Percentiles rank a stretch among this genome's conserved stretches.
Evolutionary conservation across 2,329 filamentous ascomycete genomes (phyloP).

Genomic region (Verticillium nubilum): DNA sequence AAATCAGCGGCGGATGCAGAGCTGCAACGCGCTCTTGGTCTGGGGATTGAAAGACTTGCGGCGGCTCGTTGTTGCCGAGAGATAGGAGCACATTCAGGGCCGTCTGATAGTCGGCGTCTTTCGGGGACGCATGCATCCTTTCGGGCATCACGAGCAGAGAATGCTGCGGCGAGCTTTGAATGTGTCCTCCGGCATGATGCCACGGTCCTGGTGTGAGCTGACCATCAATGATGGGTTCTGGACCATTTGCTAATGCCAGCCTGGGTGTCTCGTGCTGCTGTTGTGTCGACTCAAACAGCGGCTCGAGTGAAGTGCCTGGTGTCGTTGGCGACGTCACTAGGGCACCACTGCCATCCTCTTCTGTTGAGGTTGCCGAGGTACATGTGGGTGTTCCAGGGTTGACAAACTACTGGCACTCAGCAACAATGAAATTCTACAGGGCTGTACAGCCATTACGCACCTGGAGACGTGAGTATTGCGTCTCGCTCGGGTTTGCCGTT

Average conservation of each 20-base stretch:
- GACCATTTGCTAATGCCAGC: neutral
- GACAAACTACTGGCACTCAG: conserved; percentile 7
- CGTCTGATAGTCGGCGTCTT: conserved; percentile 20
- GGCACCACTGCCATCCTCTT: neutral
- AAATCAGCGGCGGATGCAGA: neutral
- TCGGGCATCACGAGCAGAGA: neutral
- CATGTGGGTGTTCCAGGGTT: neutral
- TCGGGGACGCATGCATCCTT: neutral
- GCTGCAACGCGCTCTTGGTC: neutral
- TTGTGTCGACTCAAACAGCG: neutral
- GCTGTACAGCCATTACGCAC: conserved; percentile 1
- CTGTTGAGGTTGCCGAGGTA: neutral
- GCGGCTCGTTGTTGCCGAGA: conserved; percentile 20
- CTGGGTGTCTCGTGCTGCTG: neutral
- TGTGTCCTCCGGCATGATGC: neutral
- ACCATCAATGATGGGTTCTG: neutral
- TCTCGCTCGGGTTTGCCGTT: neutral
- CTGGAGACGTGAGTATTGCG: conserved; percentile 11
- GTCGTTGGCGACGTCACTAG: neutral
- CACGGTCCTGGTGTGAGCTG: neutral
- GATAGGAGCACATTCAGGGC: conserved; percentile 26
- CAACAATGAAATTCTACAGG: neutral
- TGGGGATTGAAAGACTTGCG: neutral
- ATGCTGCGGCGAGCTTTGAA: neutral
- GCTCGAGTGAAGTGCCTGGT: neutral